These are phyloP conservation scores for Lineolata rhizophorae DNA, from an alignment of 495 filamentous ascomycete genomes.

Conservation along the genomic window DNA sequence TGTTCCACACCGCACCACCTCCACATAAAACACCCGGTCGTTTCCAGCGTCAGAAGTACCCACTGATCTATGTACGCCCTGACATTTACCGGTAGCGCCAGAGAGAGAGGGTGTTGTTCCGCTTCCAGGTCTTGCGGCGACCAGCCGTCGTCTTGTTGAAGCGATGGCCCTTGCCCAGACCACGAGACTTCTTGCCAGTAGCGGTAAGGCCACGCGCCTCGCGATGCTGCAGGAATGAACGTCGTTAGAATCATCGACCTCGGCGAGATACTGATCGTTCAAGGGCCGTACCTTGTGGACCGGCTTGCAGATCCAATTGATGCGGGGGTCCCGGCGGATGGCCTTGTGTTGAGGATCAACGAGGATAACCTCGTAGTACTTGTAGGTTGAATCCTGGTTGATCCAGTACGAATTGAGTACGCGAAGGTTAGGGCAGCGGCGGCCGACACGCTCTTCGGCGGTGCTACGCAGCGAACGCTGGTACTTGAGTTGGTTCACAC, in stretches of 20 bases:
- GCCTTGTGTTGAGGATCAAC: conserved; percentile 99
- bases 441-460: conserved; percentile 98
- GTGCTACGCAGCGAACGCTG: conserved; percentile 93
- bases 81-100: conserved; percentile 54
- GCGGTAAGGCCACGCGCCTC: conserved; percentile 89
- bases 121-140: conserved; percentile 98
- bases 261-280: too few species aligned
- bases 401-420: conserved; percentile 99
- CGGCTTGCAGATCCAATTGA: conserved; percentile 99
- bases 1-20: background rate
- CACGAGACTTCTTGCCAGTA: conserved; percentile 97
- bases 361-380: conserved; percentile 99
- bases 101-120: conserved; percentile 91
- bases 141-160: conserved; percentile 95
- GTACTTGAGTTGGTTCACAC: conserved; percentile 99
- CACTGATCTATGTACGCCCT: background rate
- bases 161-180: conserved; percentile 93
- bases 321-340: conserved; percentile 93
- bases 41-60: background rate
- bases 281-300: conserved; percentile 60
- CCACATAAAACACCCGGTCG: background rate
- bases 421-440: conserved; percentile 92
- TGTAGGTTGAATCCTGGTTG: conserved; percentile 99
- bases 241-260: conserved; percentile 3
- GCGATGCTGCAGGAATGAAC: conserved; percentile 39